phyloP scores from a whole-genome alignment of 2,329 filamentous ascomycete species.

The Alternaria ethzedia region DNA sequence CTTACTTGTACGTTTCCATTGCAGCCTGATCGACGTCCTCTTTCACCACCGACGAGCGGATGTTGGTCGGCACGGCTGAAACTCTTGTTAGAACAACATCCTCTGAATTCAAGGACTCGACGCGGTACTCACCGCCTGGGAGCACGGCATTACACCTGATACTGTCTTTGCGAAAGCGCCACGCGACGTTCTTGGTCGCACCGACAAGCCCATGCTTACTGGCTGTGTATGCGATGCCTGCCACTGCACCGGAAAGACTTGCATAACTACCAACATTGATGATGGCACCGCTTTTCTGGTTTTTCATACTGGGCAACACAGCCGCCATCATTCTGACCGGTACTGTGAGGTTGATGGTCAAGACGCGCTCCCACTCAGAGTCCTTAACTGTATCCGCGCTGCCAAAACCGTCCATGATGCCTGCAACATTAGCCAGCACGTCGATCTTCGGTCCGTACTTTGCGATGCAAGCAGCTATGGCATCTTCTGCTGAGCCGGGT shows the following conservation, averaged over 20 bases:
- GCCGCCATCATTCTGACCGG: slow-evolving; percentile 55
- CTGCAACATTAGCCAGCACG: slow-evolving; percentile 54
- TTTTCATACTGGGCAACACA: slow-evolving; percentile 52
- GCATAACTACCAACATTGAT: slow-evolving; percentile 49
- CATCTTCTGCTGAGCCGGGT: slow-evolving; percentile 17
- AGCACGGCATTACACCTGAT: slow-evolving; percentile 57
- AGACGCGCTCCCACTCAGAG: slow-evolving; percentile 49
- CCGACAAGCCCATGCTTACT: slow-evolving; percentile 55
- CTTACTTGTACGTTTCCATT: slow-evolving; percentile 3
- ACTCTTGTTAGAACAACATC: not conserved
- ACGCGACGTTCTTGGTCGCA: slow-evolving; percentile 57
- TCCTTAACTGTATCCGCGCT: slow-evolving; percentile 49
- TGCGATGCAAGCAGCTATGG: slow-evolving; percentile 21
- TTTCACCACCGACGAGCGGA: slow-evolving; percentile 7
- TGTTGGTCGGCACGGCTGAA: slow-evolving; percentile 22
- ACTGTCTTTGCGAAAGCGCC: slow-evolving; percentile 53
- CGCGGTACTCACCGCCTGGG: slow-evolving; percentile 41
- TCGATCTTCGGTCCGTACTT: slow-evolving; percentile 38
- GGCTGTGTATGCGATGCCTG: slow-evolving; percentile 55
- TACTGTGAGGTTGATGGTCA: slow-evolving; percentile 53
- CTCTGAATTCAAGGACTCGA: not conserved
- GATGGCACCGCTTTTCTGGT: slow-evolving; percentile 49
- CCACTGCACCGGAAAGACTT: slow-evolving; percentile 46
- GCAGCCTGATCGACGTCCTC: slow-evolving; percentile 16
- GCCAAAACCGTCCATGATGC: slow-evolving; percentile 51